Percentiles rank a stretch among this genome's conserved stretches.
phyloP scores from a whole-genome alignment of 352 stramenopile genomes.

The Elongisporangium undulatum region DNA sequence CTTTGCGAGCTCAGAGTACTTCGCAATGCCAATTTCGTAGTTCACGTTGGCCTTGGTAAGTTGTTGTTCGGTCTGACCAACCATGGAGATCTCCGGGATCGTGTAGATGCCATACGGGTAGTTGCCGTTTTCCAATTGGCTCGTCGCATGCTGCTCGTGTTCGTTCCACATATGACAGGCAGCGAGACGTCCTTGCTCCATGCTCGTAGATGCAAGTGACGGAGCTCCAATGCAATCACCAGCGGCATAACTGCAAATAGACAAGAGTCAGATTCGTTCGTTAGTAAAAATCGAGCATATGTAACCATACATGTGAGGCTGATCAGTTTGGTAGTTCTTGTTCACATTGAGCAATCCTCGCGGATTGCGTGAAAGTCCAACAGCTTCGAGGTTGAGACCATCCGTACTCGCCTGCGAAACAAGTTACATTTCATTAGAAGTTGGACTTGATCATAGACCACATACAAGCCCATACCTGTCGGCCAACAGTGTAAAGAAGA shows the following conservation, averaged over 20 bases:
- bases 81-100: conserved; percentile 90
- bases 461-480: conserved; percentile 26
- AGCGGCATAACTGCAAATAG: conserved; percentile 60
- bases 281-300: not conserved
- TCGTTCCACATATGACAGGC: conserved; percentile 85
- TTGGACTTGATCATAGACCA: not conserved
- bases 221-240: conserved; percentile 88
- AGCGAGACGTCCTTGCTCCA: conserved; percentile 84
- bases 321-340: conserved; percentile 84
- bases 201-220: conserved; percentile 84
- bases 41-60: conserved; percentile 75
- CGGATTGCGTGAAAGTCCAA: conserved; percentile 71
- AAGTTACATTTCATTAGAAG: not conserved
- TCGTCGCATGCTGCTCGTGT: conserved; percentile 46
- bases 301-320: conserved; percentile 63
- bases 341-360: conserved; percentile 84
- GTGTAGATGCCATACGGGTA: conserved; percentile 92
- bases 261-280: not conserved
- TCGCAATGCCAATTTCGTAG: conserved; percentile 86
- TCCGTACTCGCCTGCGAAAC: conserved; percentile 57
- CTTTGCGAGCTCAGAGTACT: conserved; percentile 87
- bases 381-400: conserved; percentile 76
- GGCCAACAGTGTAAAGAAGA: conserved; percentile 77
- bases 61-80: conserved; percentile 87
- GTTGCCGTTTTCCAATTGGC: conserved; percentile 69